A percentile compares a stretch with the other conserved stretches of the same genome.
phyloP scores from a whole-genome alignment of 345 rosid species.

The Rhodamnia rubescens region DNA sequence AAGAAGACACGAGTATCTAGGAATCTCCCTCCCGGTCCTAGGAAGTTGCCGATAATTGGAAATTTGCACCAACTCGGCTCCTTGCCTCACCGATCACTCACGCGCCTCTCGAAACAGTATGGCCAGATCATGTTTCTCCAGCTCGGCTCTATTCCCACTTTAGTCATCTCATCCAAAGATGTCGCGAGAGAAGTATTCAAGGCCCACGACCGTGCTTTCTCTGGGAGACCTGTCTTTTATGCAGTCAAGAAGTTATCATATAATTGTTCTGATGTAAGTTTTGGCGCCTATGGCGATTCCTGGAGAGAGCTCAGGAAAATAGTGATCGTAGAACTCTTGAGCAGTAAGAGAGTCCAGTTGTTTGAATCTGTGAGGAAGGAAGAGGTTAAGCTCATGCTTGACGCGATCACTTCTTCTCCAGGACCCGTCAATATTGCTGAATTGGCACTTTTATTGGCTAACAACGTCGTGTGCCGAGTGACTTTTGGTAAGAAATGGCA shows the following conservation, averaged over 20 bases:
- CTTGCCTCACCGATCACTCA: constrained; percentile 19
- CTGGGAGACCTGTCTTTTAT: constrained; percentile 16
- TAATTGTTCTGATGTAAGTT: constrained; percentile 7
- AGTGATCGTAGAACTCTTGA: constrained; percentile 19
- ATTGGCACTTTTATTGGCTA: constrained; percentile 1
- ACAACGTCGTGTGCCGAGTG: constrained; percentile 19
- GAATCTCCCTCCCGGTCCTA: constrained; percentile 29
- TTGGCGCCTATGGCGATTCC: constrained; percentile 22
- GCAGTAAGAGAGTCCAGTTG: constrained; percentile 24
- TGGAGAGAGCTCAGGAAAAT: constrained; percentile 36
- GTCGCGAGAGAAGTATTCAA: constrained; percentile 20
- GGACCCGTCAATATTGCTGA: constrained; percentile 15
- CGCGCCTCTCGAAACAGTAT: constrained; percentile 14
- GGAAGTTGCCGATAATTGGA: constrained; percentile 25
- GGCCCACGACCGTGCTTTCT: constrained; percentile 25
- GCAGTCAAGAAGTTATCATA: constrained; percentile 10
- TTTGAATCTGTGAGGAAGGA: constrained; percentile 19
- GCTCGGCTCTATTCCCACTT: constrained; percentile 27
- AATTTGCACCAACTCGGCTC: constrained; percentile 26
- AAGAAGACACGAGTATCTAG: background rate
- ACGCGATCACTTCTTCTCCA: background rate
- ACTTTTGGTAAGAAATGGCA: constrained; percentile 21
- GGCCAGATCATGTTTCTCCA: constrained; percentile 37
- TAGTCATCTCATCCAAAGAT: constrained; percentile 31
- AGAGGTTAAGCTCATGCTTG: constrained; percentile 14